phyloP scores from a whole-genome alignment of 495 filamentous ascomycete genomes.

The Penicillium arizonense region DNA sequence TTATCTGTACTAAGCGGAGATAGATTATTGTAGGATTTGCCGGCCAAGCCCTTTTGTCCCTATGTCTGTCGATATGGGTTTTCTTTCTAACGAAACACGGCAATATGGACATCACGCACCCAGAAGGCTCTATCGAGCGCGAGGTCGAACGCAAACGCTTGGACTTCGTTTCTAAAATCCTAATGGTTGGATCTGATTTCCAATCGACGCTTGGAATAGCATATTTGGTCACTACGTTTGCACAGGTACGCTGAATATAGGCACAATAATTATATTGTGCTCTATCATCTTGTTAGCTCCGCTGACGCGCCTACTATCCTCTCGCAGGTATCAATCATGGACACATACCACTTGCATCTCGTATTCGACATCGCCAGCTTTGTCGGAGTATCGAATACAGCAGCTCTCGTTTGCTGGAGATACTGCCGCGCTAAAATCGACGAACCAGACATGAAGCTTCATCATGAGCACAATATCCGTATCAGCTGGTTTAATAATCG shows the following conservation, averaged over 20 bases:
- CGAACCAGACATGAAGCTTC: constrained; percentile 1
- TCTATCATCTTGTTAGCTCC: no score
- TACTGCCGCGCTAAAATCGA: constrained; percentile 18
- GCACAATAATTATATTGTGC: no score
- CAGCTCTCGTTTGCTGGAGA: constrained; percentile 35
- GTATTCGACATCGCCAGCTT: constrained; percentile 36
- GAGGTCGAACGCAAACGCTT: constrained; percentile 30
- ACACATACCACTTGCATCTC: constrained; percentile 34
- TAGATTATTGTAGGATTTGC: constrained; percentile 34
- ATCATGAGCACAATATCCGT: not conserved
- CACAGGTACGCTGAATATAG: not conserved
- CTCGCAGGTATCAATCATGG: constrained; percentile 11
- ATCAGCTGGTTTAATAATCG: constrained; percentile 15
- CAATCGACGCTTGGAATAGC: constrained; percentile 22
- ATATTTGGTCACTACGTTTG: constrained; percentile 28
- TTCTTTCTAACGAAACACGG: constrained; percentile 43
- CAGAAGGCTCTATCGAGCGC: constrained; percentile 24
- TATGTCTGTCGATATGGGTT: constrained; percentile 34
- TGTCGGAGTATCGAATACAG: constrained; percentile 35
- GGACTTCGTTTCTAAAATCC: constrained; percentile 29
- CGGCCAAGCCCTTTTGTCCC: constrained; percentile 27
- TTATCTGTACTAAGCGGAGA: not conserved
- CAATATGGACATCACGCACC: constrained; percentile 27
- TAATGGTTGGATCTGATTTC: constrained; percentile 37
- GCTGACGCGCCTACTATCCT: not conserved